Conservation (phyloP, 78 protist genomes). For the Dictyostelium intermedium region DNA sequence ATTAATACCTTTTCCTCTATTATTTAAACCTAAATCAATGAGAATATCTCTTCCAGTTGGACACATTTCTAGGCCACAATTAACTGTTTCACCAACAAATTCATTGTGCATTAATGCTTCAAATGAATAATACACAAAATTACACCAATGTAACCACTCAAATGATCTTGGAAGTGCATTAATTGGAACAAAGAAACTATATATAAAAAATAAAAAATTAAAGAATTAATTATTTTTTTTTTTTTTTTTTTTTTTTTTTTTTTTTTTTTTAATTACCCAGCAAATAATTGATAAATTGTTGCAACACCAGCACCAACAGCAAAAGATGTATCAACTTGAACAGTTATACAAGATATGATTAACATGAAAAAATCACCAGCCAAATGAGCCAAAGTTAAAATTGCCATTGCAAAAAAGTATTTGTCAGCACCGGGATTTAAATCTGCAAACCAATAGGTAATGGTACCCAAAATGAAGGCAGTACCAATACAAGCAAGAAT, state of each 20-base stretch:
- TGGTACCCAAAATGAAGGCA: conserved; percentile 40
- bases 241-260: too few species aligned
- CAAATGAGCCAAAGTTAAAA: conserved; percentile 47
- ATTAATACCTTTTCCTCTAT: conserved; percentile 39
- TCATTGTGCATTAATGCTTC: conserved; percentile 51
- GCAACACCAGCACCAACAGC: conserved; percentile 70
- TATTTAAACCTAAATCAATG: conserved; percentile 1
- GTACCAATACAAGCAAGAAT: conserved; percentile 48
- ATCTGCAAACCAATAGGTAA: conserved; percentile 50
- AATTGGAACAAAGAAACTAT: conserved; percentile 52
- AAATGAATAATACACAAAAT: conserved; percentile 42
- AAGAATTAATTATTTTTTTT: background rate
- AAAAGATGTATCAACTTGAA: conserved; percentile 45
- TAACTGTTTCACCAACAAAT: conserved; percentile 8
- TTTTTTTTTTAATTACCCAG: background rate
- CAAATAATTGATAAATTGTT: conserved; percentile 62
- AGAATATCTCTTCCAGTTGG: background rate
- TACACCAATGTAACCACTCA: conserved; percentile 33
- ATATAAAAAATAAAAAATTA: background rate
- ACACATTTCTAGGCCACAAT: background rate
- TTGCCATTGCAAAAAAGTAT: conserved; percentile 42
- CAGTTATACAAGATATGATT: conserved; percentile 31
- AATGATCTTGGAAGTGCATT: conserved; percentile 49
- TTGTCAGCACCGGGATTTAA: conserved; percentile 27
- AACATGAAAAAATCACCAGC: conserved; percentile 54